Base-by-base conservation (phyloP, 1,284 basidiomycete genomes). In the Pseudozyma flocculosa region DNA sequence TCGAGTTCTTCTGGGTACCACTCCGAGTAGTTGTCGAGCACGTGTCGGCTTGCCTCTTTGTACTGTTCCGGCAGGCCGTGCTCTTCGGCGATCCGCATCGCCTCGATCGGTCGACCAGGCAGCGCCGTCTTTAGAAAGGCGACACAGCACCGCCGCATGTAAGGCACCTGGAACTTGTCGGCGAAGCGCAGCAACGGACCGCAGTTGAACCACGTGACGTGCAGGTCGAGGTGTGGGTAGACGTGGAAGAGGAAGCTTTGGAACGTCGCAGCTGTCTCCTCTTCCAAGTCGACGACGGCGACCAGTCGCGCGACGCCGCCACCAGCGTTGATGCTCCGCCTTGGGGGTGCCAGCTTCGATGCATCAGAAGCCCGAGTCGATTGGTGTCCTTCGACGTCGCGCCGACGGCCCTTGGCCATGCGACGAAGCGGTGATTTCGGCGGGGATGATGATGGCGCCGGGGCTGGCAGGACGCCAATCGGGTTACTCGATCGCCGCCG, bases 51-150 rank as follows among this genome's bases (percentile, higher is more conserved):
- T 1, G 68, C 68, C 40, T 72, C 68, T 19, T 52, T 53, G 49
- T 71, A 72, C 18, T 68, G 41, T 15, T 62, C 65, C n/a, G 64
- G 51, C 14, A 72, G 42, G 1, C 47, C 18, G 43, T 65, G 62
- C 26, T 55, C 38, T 23, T 70, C 70, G 0, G 61, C 64, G 1
- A 72, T 41, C 0, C 60, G 50, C 68, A 72, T 70, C n/a, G 70
- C 70, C 23, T 68, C 61, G 29, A 72, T 72, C 19, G 70, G 68
- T 10, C 62, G 41, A 0, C 68, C 70, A 0, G 70, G 66, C n/a
- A 70, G 40, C 7, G 70, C 52, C 4, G 59, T 60, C 3, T 57
- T 51, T 2, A 72, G 40, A 32, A 70, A 72, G 18, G 38, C 44
- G 4, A 55, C 30, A 44, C 64, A 68, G 2, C 49, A 40, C 13